Conservation (phyloP, 345 rosid genomes). For the Hirschfeldia incana region DNA sequence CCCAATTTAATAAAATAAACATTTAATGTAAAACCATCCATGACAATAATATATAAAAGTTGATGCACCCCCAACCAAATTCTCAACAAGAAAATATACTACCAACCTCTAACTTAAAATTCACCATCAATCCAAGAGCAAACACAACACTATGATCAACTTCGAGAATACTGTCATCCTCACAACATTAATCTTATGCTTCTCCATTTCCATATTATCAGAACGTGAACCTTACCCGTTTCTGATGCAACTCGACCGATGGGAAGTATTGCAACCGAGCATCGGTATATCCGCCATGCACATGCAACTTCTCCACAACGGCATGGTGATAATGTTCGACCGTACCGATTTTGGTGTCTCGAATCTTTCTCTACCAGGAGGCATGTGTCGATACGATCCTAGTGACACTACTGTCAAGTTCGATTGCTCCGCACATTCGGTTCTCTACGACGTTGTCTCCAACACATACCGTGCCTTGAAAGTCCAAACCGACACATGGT, state of each 20-base stretch:
- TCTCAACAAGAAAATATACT: constrained; percentile 28
- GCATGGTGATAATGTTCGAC: constrained; percentile 72
- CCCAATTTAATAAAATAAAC: not conserved
- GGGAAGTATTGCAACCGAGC: constrained; percentile 45
- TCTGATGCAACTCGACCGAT: constrained; percentile 27
- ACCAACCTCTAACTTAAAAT: constrained; percentile 34
- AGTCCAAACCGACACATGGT: constrained; percentile 73
- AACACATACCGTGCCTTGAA: constrained; percentile 63
- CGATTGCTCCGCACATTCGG: constrained; percentile 81
- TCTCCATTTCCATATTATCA: constrained; percentile 19
- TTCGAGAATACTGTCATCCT: constrained; percentile 19
- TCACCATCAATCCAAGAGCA: constrained; percentile 33
- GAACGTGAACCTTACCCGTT: constrained; percentile 9
- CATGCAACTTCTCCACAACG: constrained; percentile 70
- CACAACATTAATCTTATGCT: constrained; percentile 11
- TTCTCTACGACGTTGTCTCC: constrained; percentile 60
- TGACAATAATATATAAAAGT: constrained; percentile 23
- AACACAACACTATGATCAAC: constrained; percentile 26
- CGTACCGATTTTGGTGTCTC: constrained; percentile 78
- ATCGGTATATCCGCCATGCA: constrained; percentile 91
- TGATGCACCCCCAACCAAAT: constrained; percentile 18
- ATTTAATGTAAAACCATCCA: not conserved
- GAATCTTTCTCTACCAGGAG: constrained; percentile 58
- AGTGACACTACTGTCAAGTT: constrained; percentile 28
- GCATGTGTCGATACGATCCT: constrained; percentile 52